Evolutionary conservation across 1,284 basidiomycete genomes (phyloP).

Genomic region (Sparassis latifolia): DNA sequence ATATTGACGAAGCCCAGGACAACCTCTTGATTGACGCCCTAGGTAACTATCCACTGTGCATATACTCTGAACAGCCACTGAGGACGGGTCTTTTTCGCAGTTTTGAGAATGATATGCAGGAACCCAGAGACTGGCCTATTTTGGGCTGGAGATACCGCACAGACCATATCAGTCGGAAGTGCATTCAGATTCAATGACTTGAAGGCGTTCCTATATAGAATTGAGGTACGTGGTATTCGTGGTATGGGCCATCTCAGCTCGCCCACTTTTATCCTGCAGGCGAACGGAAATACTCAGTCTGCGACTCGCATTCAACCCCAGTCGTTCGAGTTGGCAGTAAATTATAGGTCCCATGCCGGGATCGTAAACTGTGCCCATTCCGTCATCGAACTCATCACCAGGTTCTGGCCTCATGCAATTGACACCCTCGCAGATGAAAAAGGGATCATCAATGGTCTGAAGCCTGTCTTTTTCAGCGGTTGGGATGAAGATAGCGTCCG

Average conservation of each 20-base stretch:
- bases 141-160: constrained; percentile 77
- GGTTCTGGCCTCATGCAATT: constrained; percentile 62
- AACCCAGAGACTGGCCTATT: constrained; percentile 60
- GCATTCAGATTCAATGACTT: constrained; percentile 69
- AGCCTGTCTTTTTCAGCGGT: constrained; percentile 54
- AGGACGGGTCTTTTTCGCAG: constrained; percentile 24
- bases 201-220: constrained; percentile 55
- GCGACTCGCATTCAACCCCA: constrained; percentile 25
- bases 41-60: constrained; percentile 32
- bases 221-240: constrained; percentile 37
- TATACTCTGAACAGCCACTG: too few species aligned
- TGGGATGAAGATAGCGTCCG: constrained; percentile 46
- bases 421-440: constrained; percentile 52
- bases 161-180: constrained; percentile 68
- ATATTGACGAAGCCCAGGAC: constrained; percentile 71
- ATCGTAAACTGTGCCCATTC: constrained; percentile 59
- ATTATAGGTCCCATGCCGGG: constrained; percentile 69
- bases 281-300: neutral
- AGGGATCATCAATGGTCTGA: constrained; percentile 52
- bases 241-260: neutral
- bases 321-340: constrained; percentile 55
- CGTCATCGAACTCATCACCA: constrained; percentile 54
- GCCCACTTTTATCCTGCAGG: neutral
- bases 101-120: constrained; percentile 51
- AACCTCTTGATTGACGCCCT: constrained; percentile 62